These are phyloP conservation scores for Trypanosoma theileri DNA, from an alignment of 208 protist genomes.

Conservation along the genomic window DNA sequence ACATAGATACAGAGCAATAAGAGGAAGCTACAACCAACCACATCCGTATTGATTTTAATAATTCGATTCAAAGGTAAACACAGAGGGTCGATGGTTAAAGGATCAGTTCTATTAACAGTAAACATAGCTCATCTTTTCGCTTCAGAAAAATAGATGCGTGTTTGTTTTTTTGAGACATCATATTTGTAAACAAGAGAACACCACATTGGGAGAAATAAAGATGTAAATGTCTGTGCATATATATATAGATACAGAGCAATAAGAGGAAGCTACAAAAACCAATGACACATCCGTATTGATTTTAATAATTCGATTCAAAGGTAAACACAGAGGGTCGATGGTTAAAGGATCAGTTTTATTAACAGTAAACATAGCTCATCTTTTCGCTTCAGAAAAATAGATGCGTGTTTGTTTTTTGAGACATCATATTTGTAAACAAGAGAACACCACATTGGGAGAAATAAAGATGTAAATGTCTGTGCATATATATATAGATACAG, in stretches of 20 bases:
- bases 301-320: no score
- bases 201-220: no score
- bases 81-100: not conserved
- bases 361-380: conserved; percentile 27
- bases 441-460: not conserved
- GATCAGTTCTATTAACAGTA: conserved; percentile 14
- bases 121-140: conserved; percentile 23
- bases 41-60: no score
- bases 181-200: not conserved
- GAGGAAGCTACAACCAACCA: no score
- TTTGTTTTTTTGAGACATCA: conserved; percentile 36
- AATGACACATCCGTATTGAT: no score
- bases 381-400: conserved; percentile 64
- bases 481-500: not conserved
- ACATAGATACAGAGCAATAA: no score
- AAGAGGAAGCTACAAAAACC: no score
- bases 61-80: no score
- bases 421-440: conserved; percentile 19
- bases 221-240: not conserved
- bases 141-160: conserved; percentile 82
- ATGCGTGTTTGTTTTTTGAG: conserved; percentile 50
- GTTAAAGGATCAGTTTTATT: conserved; percentile 2
- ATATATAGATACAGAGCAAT: no score
- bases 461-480: no score
- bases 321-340: not conserved